Percentiles rank a stretch among this genome's conserved stretches.
Evolutionary conservation across 1,139 yeast species (phyloP).

Genomic region (Sugiyamaella pinicola): DNA sequence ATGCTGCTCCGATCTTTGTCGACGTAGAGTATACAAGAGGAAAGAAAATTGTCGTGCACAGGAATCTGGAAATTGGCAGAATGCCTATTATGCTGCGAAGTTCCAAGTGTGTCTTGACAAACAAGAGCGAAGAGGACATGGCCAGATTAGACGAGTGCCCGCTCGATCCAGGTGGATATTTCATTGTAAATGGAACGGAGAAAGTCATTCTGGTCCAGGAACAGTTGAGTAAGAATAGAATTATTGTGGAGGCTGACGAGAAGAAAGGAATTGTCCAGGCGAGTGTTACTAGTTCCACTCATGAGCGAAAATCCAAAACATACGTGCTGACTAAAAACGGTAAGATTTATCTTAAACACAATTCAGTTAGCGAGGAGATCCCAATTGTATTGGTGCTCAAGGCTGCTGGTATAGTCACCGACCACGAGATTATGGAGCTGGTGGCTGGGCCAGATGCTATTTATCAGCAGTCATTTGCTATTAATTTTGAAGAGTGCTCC

Average conservation of each 20-base stretch:
- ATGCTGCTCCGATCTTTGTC: constrained; percentile 94
- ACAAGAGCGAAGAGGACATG: constrained; percentile 79
- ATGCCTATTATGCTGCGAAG: constrained; percentile 98
- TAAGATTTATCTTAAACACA: constrained; percentile 87
- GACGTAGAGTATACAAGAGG: constrained; percentile 98
- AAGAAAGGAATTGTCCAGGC: constrained; percentile 95
- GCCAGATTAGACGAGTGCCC: constrained; percentile 93
- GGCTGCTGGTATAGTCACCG: constrained; percentile 94
- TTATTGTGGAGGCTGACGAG: constrained; percentile 95
- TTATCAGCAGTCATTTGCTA: constrained; percentile 88
- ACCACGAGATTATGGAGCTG: constrained; percentile 87
- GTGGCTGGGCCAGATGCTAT: constrained; percentile 88
- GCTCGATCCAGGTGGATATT: constrained; percentile 97
- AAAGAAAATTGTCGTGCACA: constrained; percentile 82
- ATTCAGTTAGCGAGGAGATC: constrained; percentile 90
- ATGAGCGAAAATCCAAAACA: constrained; percentile 95
- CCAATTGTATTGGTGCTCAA: constrained; percentile 92
- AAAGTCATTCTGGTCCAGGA: constrained; percentile 96
- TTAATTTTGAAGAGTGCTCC: constrained; percentile 93
- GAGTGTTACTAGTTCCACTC: constrained; percentile 95
- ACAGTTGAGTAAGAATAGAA: constrained; percentile 94
- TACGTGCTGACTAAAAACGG: constrained; percentile 91
- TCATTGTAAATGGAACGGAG: constrained; percentile 96
- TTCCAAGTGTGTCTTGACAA: constrained; percentile 83
- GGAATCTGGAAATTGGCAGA: constrained; percentile 91